Evolutionary conservation across 768 basidiomycete genomes (phyloP), one percentile per base, ranked within the genome.

Genomic region (Pseudohyphozyma bogoriensis): DNA sequence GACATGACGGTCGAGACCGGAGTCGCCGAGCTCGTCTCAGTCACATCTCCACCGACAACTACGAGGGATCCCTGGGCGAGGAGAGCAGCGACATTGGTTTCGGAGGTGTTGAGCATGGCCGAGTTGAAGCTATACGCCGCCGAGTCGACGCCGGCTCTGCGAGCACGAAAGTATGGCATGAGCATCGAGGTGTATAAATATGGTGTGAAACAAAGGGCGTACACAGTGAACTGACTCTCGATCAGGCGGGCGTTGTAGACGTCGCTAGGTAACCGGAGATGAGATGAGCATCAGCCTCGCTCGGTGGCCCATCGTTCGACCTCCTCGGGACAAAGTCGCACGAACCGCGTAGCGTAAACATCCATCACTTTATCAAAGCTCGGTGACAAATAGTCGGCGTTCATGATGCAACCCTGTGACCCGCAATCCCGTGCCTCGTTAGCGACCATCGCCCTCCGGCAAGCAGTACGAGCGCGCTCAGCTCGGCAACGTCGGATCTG

Each of bases 281-380:
- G n/a, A n/a, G n/a, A n/a, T n/a, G n/a, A n/a, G n/a, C n/a, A n/a
- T n/a, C n/a, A n/a, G n/a, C n/a, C n/a, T n/a, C n/a, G n/a, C n/a
- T n/a, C n/a, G n/a, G n/a, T n/a, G n/a, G n/a, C n/a, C n/a, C n/a
- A n/a, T n/a, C n/a, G n/a, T n/a, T n/a, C n/a, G n/a, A n/a, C n/a
- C n/a, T n/a, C n/a, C n/a, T n/a, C n/a, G n/a, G n/a, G n/a, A n/a
- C n/a, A n/a, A n/a, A n/a, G n/a, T n/a, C n/a, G n/a, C n/a, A n/a
- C n/a, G n/a, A n/a, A n/a, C n/a, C n/a, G n/a, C n/a, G 87, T 86
- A 3, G 86, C 81, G 72, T 84, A 88, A 54, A 90, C 80, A 70
- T 89, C 85, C 73, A 89, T 79, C 45, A 82, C 79, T 69, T 84
- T 79, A 65, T 87, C 83, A 68, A 85, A 89, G 8, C n/a, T n/a